Evolutionary conservation across 352 stramenopile genomes (phyloP), one percentile per base, ranked within the genome.

Genomic region (Phytophthora fragariaefolia): DNA sequence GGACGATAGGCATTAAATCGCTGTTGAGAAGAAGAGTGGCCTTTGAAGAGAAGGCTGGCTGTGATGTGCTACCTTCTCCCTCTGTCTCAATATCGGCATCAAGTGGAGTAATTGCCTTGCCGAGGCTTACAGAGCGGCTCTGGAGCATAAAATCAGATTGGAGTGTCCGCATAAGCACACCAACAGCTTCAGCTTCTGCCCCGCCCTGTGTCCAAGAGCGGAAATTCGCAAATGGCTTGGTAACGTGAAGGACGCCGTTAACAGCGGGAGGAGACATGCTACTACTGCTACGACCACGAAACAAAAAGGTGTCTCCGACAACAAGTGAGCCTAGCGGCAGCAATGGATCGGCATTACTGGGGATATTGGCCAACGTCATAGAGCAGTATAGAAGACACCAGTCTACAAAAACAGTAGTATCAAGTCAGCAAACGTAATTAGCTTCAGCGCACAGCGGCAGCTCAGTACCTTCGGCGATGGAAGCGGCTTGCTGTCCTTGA

Each of bases 141-240:
- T 87, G 71, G 0, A 91, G 62, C 69, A 92, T 92, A 45, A 90
- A 91, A 9, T 89, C 80, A 0, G 85, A 93, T 45, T 79, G 73
- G 3, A 93, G 65, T 1, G 71, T 73, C 3, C 62, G 51, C 15
- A 87, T 66, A 9, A 89, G 43, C 7, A 71, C 61, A 3, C 70
- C 64, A 28, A 83, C 77, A 45, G 71, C 75, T 4, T 83, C 68
- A 4, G 74, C 73, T 60, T 93, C 83, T 7, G 71, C 46, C 0
- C 82, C 80, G 1, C 47, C 28, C 42, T 88, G 75, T 46, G 85
- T 63, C 85, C 85, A 93, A 12, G 83, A 86, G 3, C 79, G 78
- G 45, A 92, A 84, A 62, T 85, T 83, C 6, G 82, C 60, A 48
- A 93, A 92, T 24, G 66, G 57, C 20, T 79, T 71, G 0, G 85